These are phyloP conservation scores for Trichosporon faecale DNA, from an alignment of 1,284 basidiomycete genomes.

Conservation along the genomic window DNA sequence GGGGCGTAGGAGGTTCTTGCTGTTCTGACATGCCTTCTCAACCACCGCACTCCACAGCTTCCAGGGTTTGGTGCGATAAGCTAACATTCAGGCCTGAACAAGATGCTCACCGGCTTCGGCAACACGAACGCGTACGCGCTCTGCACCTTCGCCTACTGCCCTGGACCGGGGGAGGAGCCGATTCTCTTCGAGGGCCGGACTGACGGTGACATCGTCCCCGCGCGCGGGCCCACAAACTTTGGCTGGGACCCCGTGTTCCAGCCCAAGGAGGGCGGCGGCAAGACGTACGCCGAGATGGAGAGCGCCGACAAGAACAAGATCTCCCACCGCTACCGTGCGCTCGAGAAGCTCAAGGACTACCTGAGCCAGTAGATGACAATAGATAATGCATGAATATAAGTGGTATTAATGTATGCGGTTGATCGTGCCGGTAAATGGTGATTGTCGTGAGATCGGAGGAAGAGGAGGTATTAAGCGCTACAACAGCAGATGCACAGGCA, in stretches of 20 bases:
- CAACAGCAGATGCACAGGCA: neutral
- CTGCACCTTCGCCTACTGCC: slow-evolving; percentile 92
- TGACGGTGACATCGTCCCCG: slow-evolving; percentile 79
- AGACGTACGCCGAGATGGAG: slow-evolving; percentile 86
- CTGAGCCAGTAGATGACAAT: slow-evolving; percentile 49
- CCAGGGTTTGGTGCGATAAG: neutral
- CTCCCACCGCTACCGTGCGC: slow-evolving; percentile 83
- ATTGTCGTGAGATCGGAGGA: too few species aligned
- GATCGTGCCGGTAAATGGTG: neutral
- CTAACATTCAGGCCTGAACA: slow-evolving; percentile 68
- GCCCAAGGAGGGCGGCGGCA: slow-evolving; percentile 57
- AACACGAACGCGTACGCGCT: slow-evolving; percentile 80
- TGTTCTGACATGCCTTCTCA: too few species aligned
- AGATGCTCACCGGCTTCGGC: slow-evolving; percentile 76
- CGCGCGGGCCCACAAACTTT: slow-evolving; percentile 73
- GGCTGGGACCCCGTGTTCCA: slow-evolving; percentile 94
- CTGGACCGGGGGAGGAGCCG: slow-evolving; percentile 70
- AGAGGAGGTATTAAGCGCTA: neutral
- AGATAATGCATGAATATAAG: neutral
- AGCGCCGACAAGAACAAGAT: slow-evolving; percentile 78
- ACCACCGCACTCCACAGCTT: neutral
- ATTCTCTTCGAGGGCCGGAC: slow-evolving; percentile 90
- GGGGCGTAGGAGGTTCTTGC: too few species aligned
- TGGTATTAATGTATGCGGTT: neutral
- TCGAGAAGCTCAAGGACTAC: slow-evolving; percentile 73